A percentile compares a stretch with the other conserved stretches of the same genome.
phyloP scores from a whole-genome alignment of 2,329 filamentous ascomycete species.

The Acrocalymma vagum region DNA sequence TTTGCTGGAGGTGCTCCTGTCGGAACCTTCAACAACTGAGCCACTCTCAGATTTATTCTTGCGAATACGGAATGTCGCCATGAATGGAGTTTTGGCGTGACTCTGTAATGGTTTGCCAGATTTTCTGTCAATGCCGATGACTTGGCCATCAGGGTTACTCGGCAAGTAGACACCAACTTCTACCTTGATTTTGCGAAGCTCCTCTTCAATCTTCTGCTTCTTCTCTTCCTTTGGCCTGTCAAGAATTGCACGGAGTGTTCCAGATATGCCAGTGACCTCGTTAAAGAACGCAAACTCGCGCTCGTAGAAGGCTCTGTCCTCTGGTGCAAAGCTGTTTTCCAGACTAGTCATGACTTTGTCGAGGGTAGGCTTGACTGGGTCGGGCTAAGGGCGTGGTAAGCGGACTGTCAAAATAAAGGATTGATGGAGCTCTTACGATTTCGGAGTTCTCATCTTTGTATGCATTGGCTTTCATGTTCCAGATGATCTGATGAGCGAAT shows the following conservation, averaged over 20 bases:
- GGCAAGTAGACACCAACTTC: slow-evolving; percentile 97
- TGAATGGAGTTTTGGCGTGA: slow-evolving; percentile 97
- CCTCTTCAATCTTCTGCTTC: slow-evolving; percentile 99
- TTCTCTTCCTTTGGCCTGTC: slow-evolving; percentile 94
- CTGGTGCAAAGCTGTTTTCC: slow-evolving; percentile 79
- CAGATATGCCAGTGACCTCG: slow-evolving; percentile 93
- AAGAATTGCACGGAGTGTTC: slow-evolving; percentile 92
- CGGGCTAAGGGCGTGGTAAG: slow-evolving; percentile 66
- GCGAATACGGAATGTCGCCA: slow-evolving; percentile 97
- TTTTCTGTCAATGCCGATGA: slow-evolving; percentile 97
- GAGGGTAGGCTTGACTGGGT: slow-evolving; percentile 90
- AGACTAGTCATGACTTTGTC: slow-evolving; percentile 89
- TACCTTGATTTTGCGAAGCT: slow-evolving; percentile 95
- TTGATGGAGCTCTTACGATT: slow-evolving; percentile 65
- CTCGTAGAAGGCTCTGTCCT: slow-evolving; percentile 88
- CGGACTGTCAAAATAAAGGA: neutral
- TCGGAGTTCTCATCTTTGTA: slow-evolving; percentile 96
- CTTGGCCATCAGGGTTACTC: slow-evolving; percentile 94
- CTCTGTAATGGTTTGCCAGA: slow-evolving; percentile 97
- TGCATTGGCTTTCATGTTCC: slow-evolving; percentile 99
- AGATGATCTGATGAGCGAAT: slow-evolving; percentile 99
- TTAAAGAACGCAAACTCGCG: slow-evolving; percentile 98
- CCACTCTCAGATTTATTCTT: slow-evolving; percentile 68
- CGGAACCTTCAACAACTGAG: slow-evolving; percentile 32
- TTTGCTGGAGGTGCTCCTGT: slow-evolving; percentile 40